Evolutionary conservation across 2,329 filamentous ascomycete species (phyloP).

Genomic region (Diaporthe citri): DNA sequence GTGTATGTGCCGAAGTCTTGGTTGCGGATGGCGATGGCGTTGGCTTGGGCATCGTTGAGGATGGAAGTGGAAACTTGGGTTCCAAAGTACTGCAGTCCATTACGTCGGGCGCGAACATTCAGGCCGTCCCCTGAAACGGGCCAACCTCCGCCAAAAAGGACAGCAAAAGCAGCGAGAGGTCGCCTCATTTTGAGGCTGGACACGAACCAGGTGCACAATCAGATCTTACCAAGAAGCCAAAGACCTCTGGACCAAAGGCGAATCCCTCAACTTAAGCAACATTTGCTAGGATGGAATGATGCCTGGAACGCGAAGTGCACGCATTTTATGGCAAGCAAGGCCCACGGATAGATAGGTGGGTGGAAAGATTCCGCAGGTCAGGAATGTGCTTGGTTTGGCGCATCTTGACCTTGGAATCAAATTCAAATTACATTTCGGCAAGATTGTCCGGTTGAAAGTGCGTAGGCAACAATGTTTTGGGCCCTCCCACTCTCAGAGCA

Average conservation of each 20-base stretch:
- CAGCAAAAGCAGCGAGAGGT: neutral
- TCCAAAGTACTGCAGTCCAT: slow-evolving; percentile 65
- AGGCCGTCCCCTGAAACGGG: slow-evolving; percentile 31
- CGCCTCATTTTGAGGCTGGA: slow-evolving; percentile 6
- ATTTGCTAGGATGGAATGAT: too few relatives aligned
- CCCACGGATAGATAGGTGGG: neutral
- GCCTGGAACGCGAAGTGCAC: neutral
- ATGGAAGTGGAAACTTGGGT: slow-evolving; percentile 71
- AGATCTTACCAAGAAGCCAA: neutral
- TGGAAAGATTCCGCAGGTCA: neutral
- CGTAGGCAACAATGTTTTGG: neutral
- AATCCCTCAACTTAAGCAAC: neutral
- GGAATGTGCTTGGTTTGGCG: neutral
- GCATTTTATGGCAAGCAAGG: neutral
- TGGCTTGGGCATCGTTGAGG: slow-evolving; percentile 64
- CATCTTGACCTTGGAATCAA: neutral
- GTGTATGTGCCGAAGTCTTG: slow-evolving; percentile 73
- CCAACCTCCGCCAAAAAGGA: neutral
- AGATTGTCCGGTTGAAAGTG: neutral
- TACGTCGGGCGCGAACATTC: slow-evolving; percentile 30
- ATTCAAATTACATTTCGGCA: neutral
- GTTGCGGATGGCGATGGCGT: slow-evolving; percentile 62
- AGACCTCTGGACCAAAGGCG: neutral
- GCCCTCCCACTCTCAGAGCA: neutral
- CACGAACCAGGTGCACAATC: neutral